A percentile compares a stretch with the other conserved stretches of the same genome.
Evolutionary conservation across 257 asterid species (phyloP).

Genomic region (Schizonepeta tenuifolia): DNA sequence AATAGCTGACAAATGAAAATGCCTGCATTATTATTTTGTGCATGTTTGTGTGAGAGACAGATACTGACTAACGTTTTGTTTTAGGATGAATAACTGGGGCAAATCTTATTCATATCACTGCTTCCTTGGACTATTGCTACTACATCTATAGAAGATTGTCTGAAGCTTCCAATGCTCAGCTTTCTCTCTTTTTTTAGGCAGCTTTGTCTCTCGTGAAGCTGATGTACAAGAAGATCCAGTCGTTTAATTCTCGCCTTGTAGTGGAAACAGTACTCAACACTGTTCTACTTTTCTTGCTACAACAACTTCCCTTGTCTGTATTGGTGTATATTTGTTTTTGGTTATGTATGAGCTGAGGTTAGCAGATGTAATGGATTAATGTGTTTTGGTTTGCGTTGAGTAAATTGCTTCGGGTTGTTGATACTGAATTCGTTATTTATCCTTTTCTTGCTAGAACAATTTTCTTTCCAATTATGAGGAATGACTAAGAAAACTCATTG

Average conservation of each 20-base stretch:
- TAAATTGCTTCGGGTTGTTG: no score
- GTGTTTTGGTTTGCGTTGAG: no score
- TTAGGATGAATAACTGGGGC: not conserved
- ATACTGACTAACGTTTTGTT: constrained; percentile 3
- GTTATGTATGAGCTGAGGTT: no score
- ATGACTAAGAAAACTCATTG: no score
- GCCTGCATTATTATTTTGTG: not conserved
- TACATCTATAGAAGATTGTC: not conserved
- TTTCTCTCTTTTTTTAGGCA: not conserved
- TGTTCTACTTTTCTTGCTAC: not conserved
- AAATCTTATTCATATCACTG: not conserved
- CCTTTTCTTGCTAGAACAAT: no score
- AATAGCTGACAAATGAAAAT: not conserved
- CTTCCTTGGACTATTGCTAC: not conserved
- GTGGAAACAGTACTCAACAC: not conserved
- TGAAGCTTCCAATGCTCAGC: not conserved
- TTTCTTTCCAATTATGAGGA: not conserved
- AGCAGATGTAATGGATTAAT: no score
- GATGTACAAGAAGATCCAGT: constrained; percentile 6
- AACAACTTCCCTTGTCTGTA: not conserved
- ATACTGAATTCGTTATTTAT: no score
- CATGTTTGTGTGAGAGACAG: constrained; percentile 13
- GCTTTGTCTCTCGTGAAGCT: no score
- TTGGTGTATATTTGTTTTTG: not conserved
- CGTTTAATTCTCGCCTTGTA: not conserved